A percentile compares a stretch with the other conserved stretches of the same genome.
These are phyloP conservation scores for Agrostemma githago DNA, from an alignment of 148 eudicot genomes.

Conservation along the genomic window DNA sequence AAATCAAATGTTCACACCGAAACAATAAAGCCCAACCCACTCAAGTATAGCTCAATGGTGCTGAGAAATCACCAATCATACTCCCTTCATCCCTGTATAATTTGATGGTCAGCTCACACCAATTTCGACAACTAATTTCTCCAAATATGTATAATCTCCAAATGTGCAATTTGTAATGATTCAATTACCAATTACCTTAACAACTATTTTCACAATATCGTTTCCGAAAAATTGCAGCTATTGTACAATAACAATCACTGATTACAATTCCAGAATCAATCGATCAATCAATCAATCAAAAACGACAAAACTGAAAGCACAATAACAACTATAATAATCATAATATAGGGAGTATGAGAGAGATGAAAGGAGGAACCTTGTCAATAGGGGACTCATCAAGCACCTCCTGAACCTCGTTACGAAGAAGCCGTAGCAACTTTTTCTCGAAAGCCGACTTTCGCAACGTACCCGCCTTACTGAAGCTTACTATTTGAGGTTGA, in stretches of 20 bases:
- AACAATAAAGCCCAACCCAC: not conserved
- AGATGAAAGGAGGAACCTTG: conserved; percentile 29
- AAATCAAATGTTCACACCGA: not conserved
- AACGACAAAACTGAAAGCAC: not conserved
- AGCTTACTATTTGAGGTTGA: conserved; percentile 27
- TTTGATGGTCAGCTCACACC: not conserved
- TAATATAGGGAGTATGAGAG: not conserved
- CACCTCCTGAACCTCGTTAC: conserved; percentile 74
- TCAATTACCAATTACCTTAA: not conserved
- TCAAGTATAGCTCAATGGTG: not conserved
- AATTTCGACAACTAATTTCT: not conserved
- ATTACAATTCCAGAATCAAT: too few species aligned
- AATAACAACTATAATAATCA: not conserved
- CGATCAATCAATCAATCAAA: too few species aligned
- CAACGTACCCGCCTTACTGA: conserved; percentile 24
- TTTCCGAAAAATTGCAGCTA: too few species aligned
- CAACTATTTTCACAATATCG: too few species aligned
- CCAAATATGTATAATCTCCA: not conserved
- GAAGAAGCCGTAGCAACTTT: conserved; percentile 60
- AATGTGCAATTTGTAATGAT: too few species aligned
- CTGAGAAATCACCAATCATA: not conserved
- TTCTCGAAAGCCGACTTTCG: conserved; percentile 49
- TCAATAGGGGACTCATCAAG: conserved; percentile 49
- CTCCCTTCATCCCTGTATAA: too few species aligned
- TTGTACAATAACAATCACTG: too few species aligned